Evolutionary conservation across 2,329 filamentous ascomycete genomes (phyloP), one percentile per base, ranked within the genome.

Genomic region (Magnaporthiopsis incrustans): DNA sequence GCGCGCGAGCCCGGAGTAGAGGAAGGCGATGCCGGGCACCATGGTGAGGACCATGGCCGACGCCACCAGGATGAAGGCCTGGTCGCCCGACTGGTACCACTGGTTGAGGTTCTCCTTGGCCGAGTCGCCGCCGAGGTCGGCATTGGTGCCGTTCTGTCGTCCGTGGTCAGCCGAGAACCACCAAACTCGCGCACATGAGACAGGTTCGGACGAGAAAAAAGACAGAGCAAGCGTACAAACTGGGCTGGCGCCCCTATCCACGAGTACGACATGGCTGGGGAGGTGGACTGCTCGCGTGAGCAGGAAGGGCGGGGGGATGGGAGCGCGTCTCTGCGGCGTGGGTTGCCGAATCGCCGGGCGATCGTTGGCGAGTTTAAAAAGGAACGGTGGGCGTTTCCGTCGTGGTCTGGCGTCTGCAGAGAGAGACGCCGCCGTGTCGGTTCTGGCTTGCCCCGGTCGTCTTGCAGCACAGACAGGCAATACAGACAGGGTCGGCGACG

Each of bases 1-100:
- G 69, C 95, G 89, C n/a, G 95, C 94, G 69, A 98, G 89, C 69
- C 95, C 95, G 15, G 94, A 97, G 81, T 99, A 99, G 68, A 99
- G 87, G 78, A 99, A 97, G 64, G 92, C 93, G 71, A 99, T 93
- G 71, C 95, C 95, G 35, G 95, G 95, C 35, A 98, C 83, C 95
- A 98, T 99, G 78, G 97, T 80, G 79, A 98, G 79, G 68, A 98
- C 94, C 89, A 98, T 96, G 75, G 91, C 93, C 66, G 93, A 86
- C 66, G 90, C 84, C 71, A 98, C 77, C 76, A 98, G 83, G 77
- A 98, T 98, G 81, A 91, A 98, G 74, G 93, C 91, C 79, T 93
- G 89, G 77, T 99, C 95, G 72, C 95, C 95, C 7, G 92, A 82
- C 70, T 91, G 84, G 78, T 89, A 98, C 91, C 92, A 96, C 86